A percentile compares a stretch with the other conserved stretches of the same genome.
Conservation (phyloP, 768 basidiomycete genomes). For the Tulasnella sp. region DNA sequence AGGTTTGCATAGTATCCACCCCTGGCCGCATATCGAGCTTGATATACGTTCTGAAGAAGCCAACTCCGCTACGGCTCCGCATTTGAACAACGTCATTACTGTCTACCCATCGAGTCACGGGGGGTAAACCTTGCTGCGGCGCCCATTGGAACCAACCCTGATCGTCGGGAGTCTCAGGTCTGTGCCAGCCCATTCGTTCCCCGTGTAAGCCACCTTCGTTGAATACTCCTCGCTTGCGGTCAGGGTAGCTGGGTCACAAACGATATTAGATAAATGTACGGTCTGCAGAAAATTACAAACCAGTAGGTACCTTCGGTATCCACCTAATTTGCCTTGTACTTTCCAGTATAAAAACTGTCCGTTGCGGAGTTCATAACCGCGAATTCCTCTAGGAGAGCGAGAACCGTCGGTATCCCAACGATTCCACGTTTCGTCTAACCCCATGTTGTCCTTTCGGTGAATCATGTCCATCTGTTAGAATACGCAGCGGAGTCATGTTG, state of each 20-base stretch:
- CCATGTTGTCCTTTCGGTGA: conserved; percentile 60
- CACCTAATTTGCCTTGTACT: conserved; percentile 67
- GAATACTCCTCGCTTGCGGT: conserved; percentile 55
- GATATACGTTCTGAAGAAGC: conserved; percentile 73
- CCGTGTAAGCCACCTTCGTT: conserved; percentile 65
- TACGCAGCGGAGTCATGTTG: not conserved
- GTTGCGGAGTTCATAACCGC: conserved; percentile 57
- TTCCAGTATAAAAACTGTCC: conserved; percentile 52
- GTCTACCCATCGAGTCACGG: not conserved
- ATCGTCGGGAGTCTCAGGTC: conserved; percentile 38
- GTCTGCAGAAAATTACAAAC: conserved; percentile 11
- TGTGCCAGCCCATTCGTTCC: conserved; percentile 65
- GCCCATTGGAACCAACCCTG: not conserved
- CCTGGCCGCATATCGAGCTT: conserved; percentile 44
- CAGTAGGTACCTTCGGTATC: conserved; percentile 50
- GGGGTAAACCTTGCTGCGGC: not conserved
- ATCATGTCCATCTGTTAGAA: not conserved
- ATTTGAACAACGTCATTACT: not conserved
- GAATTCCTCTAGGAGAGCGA: conserved; percentile 67
- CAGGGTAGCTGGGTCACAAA: conserved; percentile 45
- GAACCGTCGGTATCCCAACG: conserved; percentile 42
- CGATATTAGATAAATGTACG: not conserved
- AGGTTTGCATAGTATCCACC: conserved; percentile 59
- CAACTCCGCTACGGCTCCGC: conserved; percentile 48
- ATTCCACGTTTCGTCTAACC: conserved; percentile 48